A percentile compares a stretch with the other conserved stretches of the same genome.
phyloP scores from a whole-genome alignment of 1,139 yeast genomes.

The Pichia sp. region DNA sequence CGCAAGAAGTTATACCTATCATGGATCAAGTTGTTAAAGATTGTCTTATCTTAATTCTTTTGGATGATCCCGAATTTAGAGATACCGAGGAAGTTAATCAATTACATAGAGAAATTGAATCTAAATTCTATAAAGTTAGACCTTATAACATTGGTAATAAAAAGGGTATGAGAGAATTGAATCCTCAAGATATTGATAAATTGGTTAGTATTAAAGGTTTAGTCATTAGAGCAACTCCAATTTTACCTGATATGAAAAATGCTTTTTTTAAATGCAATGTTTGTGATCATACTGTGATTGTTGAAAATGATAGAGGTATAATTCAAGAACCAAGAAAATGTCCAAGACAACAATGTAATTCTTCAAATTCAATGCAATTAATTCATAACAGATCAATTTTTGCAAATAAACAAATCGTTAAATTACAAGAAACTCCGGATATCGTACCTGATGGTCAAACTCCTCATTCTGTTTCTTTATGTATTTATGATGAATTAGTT shows the following conservation, averaged over 20 bases:
- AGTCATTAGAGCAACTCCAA: constrained; percentile 80
- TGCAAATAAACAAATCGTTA: constrained; percentile 91
- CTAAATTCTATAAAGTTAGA: constrained; percentile 76
- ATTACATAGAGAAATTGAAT: constrained; percentile 65
- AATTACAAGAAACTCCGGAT: constrained; percentile 95
- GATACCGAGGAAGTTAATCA: constrained; percentile 13
- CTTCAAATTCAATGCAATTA: constrained; percentile 79
- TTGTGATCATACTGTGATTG: constrained; percentile 88
- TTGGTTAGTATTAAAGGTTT: constrained; percentile 87
- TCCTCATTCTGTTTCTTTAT: constrained; percentile 89
- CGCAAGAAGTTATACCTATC: constrained; percentile 94
- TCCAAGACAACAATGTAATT: constrained; percentile 84
- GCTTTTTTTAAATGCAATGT: constrained; percentile 95
- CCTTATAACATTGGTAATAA: constrained; percentile 71
- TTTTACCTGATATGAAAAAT: constrained; percentile 96
- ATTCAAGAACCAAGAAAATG: constrained; percentile 91
- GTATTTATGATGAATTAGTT: constrained; percentile 93
- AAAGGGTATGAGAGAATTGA: constrained; percentile 87
- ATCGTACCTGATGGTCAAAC: constrained; percentile 99
- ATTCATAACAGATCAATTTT: constrained; percentile 88
- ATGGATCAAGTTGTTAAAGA: constrained; percentile 96
- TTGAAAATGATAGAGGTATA: constrained; percentile 90
- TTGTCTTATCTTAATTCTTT: constrained; percentile 72
- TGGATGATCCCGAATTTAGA: constrained; percentile 44
- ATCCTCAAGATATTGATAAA: constrained; percentile 93